Percentiles rank a stretch among this genome's conserved stretches.
These are phyloP conservation scores for Trametes coccinea DNA, from an alignment of 768 basidiomycete species.

Conservation along the genomic window DNA sequence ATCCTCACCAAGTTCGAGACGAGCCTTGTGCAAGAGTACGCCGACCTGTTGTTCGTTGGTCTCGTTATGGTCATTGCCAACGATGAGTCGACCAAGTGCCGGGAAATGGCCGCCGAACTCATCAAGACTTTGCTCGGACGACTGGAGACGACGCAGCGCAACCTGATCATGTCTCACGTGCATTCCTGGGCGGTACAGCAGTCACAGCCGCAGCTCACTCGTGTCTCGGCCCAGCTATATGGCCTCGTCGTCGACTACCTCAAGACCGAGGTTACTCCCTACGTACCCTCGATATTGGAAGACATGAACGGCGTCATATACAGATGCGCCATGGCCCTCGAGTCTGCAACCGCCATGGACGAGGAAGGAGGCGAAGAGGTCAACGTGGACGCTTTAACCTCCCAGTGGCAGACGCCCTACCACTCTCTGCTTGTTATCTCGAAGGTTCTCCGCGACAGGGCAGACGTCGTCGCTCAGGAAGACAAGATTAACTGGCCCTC, in stretches of 20 bases:
- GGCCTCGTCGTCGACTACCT: slow-evolving; percentile 77
- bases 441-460: slow-evolving; percentile 62
- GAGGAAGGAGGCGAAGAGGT: slow-evolving; percentile 45
- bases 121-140: slow-evolving; percentile 75
- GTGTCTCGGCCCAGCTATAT: slow-evolving; percentile 80
- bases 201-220: slow-evolving; percentile 58
- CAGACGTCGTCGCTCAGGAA: slow-evolving; percentile 46
- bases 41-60: slow-evolving; percentile 87
- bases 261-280: slow-evolving; percentile 45
- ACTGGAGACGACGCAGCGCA: slow-evolving; percentile 59
- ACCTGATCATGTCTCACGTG: slow-evolving; percentile 64
- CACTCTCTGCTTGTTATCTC: slow-evolving; percentile 67
- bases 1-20: slow-evolving; percentile 83
- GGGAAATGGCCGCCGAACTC: slow-evolving; percentile 84
- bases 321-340: slow-evolving; percentile 44
- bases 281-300: slow-evolving; percentile 51
- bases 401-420: slow-evolving; percentile 76
- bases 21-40: slow-evolving; percentile 71
- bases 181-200: slow-evolving; percentile 76
- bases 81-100: slow-evolving; percentile 86
- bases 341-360: slow-evolving; percentile 27
- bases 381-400: slow-evolving; percentile 39
- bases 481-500: slow-evolving; percentile 61
- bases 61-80: slow-evolving; percentile 93
- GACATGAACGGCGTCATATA: slow-evolving; percentile 55